phyloP scores from a whole-genome alignment of 176 grass and related monocot species.

The Cenchrus fungigraminus region DNA sequence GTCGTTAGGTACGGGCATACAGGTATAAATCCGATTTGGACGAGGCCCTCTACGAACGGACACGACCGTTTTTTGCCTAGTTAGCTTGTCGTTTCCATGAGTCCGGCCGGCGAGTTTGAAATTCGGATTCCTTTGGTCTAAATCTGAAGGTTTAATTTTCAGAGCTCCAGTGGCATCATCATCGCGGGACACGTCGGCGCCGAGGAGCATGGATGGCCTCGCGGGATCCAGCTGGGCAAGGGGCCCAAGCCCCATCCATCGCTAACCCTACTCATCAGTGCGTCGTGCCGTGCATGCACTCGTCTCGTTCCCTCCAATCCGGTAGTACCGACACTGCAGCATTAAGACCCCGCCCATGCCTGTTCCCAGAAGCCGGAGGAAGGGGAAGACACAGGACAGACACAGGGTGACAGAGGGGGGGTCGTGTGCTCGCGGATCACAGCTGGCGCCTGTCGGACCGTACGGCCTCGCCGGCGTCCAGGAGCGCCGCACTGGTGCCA shows the following conservation, averaged over 20 bases:
- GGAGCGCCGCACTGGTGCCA: constrained; percentile 18
- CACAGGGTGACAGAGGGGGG: no score
- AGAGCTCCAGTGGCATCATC: no score
- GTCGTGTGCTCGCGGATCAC: constrained; percentile 19
- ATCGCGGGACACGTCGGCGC: no score
- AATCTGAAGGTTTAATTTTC: neutral
- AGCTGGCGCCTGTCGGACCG: constrained; percentile 10
- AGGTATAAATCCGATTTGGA: neutral
- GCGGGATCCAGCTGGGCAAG: constrained; percentile 22
- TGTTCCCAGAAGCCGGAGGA: neutral
- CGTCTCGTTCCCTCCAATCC: neutral
- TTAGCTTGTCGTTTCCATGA: neutral
- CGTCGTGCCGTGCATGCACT: neutral
- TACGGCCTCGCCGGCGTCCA: neutral
- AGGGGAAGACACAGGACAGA: neutral
- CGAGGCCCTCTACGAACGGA: neutral
- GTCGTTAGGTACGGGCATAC: constrained; percentile 24
- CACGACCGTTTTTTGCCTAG: constrained; percentile 4
- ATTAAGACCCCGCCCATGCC: neutral
- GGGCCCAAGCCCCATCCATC: neutral
- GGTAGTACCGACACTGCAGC: neutral
- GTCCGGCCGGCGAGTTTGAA: neutral
- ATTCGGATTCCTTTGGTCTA: neutral
- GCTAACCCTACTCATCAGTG: neutral
- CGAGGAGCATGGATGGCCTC: no score